Percentiles rank a stretch among this genome's conserved stretches.
Evolutionary conservation across 495 filamentous ascomycete genomes (phyloP).

Genomic region (Gamarada debralockiae): DNA sequence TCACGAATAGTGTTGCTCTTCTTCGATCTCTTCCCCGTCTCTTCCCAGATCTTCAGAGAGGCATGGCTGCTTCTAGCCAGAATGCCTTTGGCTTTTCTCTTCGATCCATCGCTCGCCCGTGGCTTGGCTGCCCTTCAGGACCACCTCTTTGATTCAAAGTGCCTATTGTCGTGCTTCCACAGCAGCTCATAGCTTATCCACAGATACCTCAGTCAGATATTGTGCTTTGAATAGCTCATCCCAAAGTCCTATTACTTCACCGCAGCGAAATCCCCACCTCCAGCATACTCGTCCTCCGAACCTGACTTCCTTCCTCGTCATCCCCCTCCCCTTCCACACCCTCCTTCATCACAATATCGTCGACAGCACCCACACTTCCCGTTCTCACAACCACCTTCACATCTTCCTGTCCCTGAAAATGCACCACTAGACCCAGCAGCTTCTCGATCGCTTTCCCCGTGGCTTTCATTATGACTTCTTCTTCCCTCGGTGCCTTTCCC

Average conservation of each 20-base stretch:
- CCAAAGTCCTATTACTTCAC: slow-evolving; percentile 36
- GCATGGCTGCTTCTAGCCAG: too few relatives aligned
- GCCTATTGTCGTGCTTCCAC: too few relatives aligned
- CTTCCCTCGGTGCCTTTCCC: slow-evolving; percentile 1
- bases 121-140: too few relatives aligned
- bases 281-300: slow-evolving; percentile 62
- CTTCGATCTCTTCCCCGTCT: too few relatives aligned
- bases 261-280: slow-evolving; percentile 59
- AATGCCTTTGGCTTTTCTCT: too few relatives aligned
- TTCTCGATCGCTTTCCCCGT: slow-evolving; percentile 77
- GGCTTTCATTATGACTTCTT: slow-evolving; percentile 68
- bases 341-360: slow-evolving; percentile 58
- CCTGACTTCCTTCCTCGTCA: slow-evolving; percentile 57
- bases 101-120: too few relatives aligned
- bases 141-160: too few relatives aligned
- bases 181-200: too few relatives aligned
- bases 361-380: slow-evolving; percentile 62
- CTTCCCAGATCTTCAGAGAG: too few relatives aligned
- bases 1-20: too few relatives aligned
- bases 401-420: slow-evolving; percentile 59
- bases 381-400: slow-evolving; percentile 54
- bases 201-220: too few relatives aligned
- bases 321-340: slow-evolving; percentile 37
- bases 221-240: too few relatives aligned
- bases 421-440: slow-evolving; percentile 58